These are phyloP conservation scores for Backusella luteola DNA, from an alignment of 192 early-diverging fungal species.

Conservation along the genomic window DNA sequence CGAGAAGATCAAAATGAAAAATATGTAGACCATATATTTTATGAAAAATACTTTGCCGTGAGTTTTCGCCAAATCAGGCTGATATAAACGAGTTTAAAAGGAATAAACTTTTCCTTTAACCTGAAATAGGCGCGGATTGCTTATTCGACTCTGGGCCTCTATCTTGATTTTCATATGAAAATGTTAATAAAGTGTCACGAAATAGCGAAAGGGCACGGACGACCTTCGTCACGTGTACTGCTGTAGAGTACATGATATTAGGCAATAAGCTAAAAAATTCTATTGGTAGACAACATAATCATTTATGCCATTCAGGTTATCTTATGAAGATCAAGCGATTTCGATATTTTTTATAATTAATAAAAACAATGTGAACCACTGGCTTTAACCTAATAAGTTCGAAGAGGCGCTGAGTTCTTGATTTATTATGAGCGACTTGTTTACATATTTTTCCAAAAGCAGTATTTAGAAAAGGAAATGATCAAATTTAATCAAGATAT, in stretches of 20 bases:
- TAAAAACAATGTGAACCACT: background rate
- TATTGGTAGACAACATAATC: background rate
- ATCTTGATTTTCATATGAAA: conserved; percentile 8
- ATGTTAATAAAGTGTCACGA: background rate
- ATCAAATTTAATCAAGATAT: background rate
- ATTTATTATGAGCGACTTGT: background rate
- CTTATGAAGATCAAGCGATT: background rate
- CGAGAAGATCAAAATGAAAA: background rate
- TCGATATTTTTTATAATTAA: background rate
- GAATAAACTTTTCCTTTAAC: background rate
- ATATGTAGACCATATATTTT: background rate
- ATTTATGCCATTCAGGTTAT: background rate
- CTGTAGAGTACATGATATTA: background rate
- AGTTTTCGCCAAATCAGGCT: background rate
- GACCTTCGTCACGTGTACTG: background rate
- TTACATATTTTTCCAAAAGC: background rate
- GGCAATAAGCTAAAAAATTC: background rate
- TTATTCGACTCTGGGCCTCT: background rate
- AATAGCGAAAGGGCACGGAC: background rate
- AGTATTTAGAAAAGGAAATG: too few relatives aligned
- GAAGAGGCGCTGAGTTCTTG: background rate
- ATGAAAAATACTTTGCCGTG: background rate
- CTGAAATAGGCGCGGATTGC: background rate
- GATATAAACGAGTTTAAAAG: background rate
- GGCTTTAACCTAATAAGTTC: background rate